Conservation (phyloP, 768 basidiomycete species). For the Boletus reticuloceps region DNA sequence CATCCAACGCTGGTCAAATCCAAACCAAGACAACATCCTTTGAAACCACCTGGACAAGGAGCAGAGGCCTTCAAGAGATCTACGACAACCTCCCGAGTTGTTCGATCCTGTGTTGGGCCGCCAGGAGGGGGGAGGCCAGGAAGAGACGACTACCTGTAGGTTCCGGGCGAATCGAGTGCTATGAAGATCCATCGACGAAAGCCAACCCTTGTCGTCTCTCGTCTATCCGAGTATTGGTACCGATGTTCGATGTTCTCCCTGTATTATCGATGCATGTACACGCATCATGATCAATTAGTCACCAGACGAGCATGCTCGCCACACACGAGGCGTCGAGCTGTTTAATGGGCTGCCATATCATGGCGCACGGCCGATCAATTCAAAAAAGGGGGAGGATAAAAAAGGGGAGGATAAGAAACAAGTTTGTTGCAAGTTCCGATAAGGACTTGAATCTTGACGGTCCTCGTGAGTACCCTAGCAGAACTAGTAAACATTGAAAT, state of each 20-base stretch:
- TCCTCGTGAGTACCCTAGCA: background rate
- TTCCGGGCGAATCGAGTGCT: background rate
- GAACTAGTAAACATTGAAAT: background rate
- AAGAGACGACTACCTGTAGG: background rate
- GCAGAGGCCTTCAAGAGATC: too few species aligned
- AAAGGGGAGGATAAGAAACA: background rate
- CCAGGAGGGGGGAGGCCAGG: background rate
- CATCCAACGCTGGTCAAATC: too few species aligned
- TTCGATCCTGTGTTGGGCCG: background rate
- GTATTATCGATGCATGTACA: slow-evolving; percentile 4
- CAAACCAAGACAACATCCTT: too few species aligned
- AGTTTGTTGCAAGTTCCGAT: too few species aligned
- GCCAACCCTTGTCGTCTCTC: background rate
- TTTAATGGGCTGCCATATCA: background rate
- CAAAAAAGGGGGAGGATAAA: background rate
- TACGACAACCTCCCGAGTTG: too few species aligned
- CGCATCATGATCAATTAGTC: background rate
- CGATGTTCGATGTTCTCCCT: background rate
- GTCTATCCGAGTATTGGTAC: background rate
- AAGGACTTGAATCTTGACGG: background rate
- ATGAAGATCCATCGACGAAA: background rate
- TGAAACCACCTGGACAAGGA: too few species aligned
- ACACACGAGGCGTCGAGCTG: background rate
- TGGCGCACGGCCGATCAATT: background rate
- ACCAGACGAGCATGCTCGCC: background rate